Evolutionary conservation across 495 filamentous ascomycete species (phyloP).

Genomic region (Xylona heveae): DNA sequence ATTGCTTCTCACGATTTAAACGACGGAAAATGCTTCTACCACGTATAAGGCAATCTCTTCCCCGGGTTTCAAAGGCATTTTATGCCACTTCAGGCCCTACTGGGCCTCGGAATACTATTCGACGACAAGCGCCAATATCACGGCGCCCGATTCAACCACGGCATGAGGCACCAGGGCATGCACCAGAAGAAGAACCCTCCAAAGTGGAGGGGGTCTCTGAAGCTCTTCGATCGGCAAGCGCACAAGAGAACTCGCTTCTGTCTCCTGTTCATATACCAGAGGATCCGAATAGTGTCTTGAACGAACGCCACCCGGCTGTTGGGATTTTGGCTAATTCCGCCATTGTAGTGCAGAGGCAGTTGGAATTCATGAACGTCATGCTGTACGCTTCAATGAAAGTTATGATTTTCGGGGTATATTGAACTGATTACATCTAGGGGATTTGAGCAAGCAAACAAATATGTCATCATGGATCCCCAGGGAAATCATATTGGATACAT

Average conservation of each 20-base stretch:
- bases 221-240: not conserved
- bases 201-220: conserved; percentile 3
- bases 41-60: conserved; percentile 1
- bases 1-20: too few relatives aligned
- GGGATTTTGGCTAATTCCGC: conserved; percentile 37
- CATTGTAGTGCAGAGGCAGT: conserved; percentile 40
- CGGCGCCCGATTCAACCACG: not conserved
- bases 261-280: conserved; percentile 30
- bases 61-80: not conserved
- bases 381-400: conserved; percentile 18
- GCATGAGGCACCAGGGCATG: too few relatives aligned
- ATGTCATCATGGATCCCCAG: conserved; percentile 48
- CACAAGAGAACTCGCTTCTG: conserved; percentile 4
- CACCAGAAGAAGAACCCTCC: not conserved
- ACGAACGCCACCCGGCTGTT: conserved; percentile 35
- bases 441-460: conserved; percentile 54
- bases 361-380: conserved; percentile 53
- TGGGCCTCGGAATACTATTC: conserved; percentile 1
- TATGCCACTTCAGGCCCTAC: not conserved
- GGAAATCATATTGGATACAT: conserved; percentile 49
- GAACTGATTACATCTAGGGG: conserved; percentile 18
- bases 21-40: conserved; percentile 1
- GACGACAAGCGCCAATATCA: not conserved
- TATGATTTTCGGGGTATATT: not conserved
- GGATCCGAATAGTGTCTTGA: conserved; percentile 39